Percentiles rank a stretch among this genome's conserved stretches.
These are phyloP conservation scores for Heliamphora exappendiculata DNA, from an alignment of 148 eudicot species.

Conservation along the genomic window DNA sequence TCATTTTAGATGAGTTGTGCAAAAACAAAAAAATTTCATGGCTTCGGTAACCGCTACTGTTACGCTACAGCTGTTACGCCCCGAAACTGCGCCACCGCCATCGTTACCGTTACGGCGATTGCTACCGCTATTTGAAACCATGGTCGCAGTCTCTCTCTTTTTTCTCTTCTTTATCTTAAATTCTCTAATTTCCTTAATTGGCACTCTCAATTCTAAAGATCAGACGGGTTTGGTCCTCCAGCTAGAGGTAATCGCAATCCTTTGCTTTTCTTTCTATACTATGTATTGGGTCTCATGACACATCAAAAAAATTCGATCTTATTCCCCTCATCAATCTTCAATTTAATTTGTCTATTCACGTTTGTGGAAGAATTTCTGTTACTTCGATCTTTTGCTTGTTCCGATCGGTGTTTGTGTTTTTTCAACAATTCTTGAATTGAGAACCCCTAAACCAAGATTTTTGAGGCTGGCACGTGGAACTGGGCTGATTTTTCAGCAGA, in stretches of 20 bases:
- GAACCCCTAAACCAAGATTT: slow-evolving; percentile 16
- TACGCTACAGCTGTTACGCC: no score
- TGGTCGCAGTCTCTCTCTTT: slow-evolving; percentile 21
- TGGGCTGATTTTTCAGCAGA: slow-evolving; percentile 49
- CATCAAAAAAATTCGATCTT: slow-evolving; percentile 15
- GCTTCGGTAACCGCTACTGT: no score
- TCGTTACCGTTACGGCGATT: no score
- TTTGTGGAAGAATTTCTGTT: slow-evolving; percentile 55
- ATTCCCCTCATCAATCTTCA: slow-evolving; percentile 27
- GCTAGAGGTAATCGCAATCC: slow-evolving; percentile 39
- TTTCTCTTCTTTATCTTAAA: slow-evolving; percentile 37
- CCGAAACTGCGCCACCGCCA: no score
- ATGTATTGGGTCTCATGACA: slow-evolving; percentile 23
- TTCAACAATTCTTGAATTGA: slow-evolving; percentile 36
- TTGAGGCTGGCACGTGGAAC: slow-evolving; percentile 40
- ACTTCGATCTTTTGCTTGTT: slow-evolving; percentile 40
- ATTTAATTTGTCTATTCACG: slow-evolving; percentile 37
- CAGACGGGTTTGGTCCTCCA: slow-evolving; percentile 34
- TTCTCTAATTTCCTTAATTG: slow-evolving; percentile 29
- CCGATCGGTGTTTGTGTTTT: slow-evolving; percentile 38
- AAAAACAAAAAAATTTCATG: no score
- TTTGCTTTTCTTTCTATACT: slow-evolving; percentile 37
- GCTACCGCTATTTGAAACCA: no score
- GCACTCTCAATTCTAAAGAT: slow-evolving; percentile 26
- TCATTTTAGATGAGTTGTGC: no score